A percentile compares a stretch with the other conserved stretches of the same genome.
Conservation (phyloP, 1,139 yeast genomes). For the Sugiyamaella paludigena region DNA sequence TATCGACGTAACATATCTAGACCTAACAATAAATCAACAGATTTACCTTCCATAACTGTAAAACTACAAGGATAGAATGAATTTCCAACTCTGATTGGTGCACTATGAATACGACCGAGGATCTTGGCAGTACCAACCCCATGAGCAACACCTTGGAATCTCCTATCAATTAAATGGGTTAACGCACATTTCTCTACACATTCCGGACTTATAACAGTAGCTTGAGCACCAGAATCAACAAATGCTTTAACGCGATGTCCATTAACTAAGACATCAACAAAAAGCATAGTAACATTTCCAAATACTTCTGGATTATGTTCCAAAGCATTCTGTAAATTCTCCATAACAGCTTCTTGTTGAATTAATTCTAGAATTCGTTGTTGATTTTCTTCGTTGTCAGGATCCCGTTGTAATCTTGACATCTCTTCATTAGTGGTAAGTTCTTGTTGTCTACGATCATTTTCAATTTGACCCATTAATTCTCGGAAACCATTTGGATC, state of each 20-base stretch:
- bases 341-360: conserved; percentile 70
- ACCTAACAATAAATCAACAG: conserved; percentile 49
- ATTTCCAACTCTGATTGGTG: conserved; percentile 75
- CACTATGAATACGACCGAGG: conserved; percentile 83
- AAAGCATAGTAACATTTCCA: conserved; percentile 78
- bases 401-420: conserved; percentile 53
- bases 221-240: conserved; percentile 95
- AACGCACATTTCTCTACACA: conserved; percentile 75
- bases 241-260: conserved; percentile 83
- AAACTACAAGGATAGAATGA: conserved; percentile 74
- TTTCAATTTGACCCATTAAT: conserved; percentile 41
- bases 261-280: conserved; percentile 72
- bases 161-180: conserved; percentile 69
- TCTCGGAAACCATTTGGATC: conserved; percentile 54
- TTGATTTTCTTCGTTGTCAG: conserved; percentile 74
- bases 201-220: conserved; percentile 74
- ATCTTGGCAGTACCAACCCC: conserved; percentile 88
- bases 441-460: conserved; percentile 34
- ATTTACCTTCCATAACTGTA: conserved; percentile 68
- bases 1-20: conserved; percentile 85
- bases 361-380: conserved; percentile 64
- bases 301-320: conserved; percentile 91
- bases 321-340: conserved; percentile 72
- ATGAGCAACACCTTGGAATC: conserved; percentile 77
- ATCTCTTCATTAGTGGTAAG: conserved; percentile 43